Percentiles rank a stretch among this genome's conserved stretches.
These are phyloP conservation scores for Bipolaris cookei DNA, from an alignment of 2,329 filamentous ascomycete genomes.

Conservation along the genomic window DNA sequence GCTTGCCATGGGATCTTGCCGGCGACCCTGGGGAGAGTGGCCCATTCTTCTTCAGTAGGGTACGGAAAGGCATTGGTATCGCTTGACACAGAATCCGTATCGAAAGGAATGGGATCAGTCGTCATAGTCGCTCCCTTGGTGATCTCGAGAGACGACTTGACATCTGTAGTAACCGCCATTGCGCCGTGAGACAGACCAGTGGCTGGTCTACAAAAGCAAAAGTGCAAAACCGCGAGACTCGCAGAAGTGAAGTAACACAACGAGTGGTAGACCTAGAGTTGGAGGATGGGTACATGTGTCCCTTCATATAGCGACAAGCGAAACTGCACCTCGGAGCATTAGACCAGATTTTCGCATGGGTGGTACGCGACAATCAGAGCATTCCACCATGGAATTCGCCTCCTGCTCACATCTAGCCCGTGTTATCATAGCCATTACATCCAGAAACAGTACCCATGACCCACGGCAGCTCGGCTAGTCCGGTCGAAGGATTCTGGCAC, in stretches of 20 bases:
- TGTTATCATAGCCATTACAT: conserved; percentile 22
- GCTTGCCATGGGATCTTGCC: conserved; percentile 46
- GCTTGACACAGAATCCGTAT: conserved; percentile 35
- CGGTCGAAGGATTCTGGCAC: conserved; percentile 20
- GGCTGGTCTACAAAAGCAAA: conserved; percentile 3
- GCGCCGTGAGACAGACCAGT: conserved; percentile 4
- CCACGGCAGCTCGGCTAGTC: conserved; percentile 19
- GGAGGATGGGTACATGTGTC: conserved; percentile 9
- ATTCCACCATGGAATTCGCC: conserved; percentile 10
- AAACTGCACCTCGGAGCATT: conserved; percentile 14
- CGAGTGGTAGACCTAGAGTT: conserved; percentile 14
- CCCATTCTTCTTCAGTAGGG: conserved; percentile 48
- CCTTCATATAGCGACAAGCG: conserved; percentile 26
- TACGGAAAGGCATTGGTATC: conserved; percentile 31
- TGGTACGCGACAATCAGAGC: conserved; percentile 17
- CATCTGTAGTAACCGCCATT: conserved; percentile 33
- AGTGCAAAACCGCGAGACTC: not conserved
- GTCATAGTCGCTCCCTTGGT: conserved; percentile 37
- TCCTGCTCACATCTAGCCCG: conserved; percentile 12
- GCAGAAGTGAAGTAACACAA: conserved; percentile 5
- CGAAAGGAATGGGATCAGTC: conserved; percentile 36
- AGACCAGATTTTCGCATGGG: conserved; percentile 21
- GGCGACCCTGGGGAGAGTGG: conserved; percentile 45
- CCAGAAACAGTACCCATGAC: conserved; percentile 16
- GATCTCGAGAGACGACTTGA: conserved; percentile 42